phyloP scores from a whole-genome alignment of 2,329 filamentous ascomycete genomes.

The Tolypocladium sp. region DNA sequence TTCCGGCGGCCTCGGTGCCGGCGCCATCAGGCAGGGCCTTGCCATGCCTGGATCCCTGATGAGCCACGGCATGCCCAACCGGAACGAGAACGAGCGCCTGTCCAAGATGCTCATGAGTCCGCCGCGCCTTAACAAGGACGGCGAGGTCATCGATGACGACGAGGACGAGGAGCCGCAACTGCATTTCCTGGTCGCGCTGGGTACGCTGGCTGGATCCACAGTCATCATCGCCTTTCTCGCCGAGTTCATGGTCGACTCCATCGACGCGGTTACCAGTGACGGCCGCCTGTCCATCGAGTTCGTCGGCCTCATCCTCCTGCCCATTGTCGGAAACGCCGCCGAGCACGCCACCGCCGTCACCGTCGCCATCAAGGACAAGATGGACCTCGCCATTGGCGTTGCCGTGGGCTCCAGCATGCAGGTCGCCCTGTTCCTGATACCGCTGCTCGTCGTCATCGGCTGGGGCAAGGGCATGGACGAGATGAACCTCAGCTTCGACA shows the following conservation, averaged over 20 bases:
- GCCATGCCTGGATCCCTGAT: constrained; percentile 29
- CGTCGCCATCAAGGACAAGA: constrained; percentile 75
- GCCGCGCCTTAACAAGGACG: constrained; percentile 23
- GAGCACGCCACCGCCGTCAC: constrained; percentile 76
- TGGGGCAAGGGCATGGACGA: constrained; percentile 64
- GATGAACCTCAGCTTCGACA: constrained; percentile 80
- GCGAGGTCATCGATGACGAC: constrained; percentile 46
- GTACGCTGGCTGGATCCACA: constrained; percentile 63
- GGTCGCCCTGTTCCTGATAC: constrained; percentile 71
- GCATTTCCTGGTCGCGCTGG: constrained; percentile 60
- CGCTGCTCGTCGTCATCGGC: constrained; percentile 66
- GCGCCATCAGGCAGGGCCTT: constrained; percentile 29
- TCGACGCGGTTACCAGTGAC: constrained; percentile 54
- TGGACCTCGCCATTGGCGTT: constrained; percentile 75
- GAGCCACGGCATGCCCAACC: constrained; percentile 20
- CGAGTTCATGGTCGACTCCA: constrained; percentile 69
- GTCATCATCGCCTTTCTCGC: constrained; percentile 74
- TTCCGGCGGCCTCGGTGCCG: constrained; percentile 15
- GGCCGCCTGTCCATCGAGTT: constrained; percentile 62
- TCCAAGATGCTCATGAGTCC: constrained; percentile 35
- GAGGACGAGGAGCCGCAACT: constrained; percentile 69
- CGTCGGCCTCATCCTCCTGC: constrained; percentile 70
- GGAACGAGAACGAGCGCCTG: constrained; percentile 32
- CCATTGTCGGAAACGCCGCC: constrained; percentile 76
- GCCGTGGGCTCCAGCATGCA: constrained; percentile 75